Conservation (phyloP, 345 rosid genomes). For the Cardamine occulta region DNA sequence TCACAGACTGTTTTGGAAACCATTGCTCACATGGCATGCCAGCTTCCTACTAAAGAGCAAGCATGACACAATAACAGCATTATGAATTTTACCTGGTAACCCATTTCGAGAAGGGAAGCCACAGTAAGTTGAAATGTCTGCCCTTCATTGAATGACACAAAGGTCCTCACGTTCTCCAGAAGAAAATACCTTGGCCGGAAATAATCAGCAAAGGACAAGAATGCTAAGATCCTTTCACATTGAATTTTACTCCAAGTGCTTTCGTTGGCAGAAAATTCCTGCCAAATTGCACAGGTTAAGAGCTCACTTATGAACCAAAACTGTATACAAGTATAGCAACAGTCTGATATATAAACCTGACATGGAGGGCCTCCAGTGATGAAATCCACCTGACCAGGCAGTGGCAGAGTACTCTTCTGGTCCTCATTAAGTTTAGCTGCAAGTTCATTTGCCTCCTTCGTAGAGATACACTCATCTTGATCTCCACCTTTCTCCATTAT, state of each 20-base stretch:
- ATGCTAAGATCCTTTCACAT: slow-evolving; percentile 60
- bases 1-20: not conserved
- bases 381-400: slow-evolving; percentile 83
- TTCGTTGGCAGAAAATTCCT: slow-evolving; percentile 85
- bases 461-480: slow-evolving; percentile 76
- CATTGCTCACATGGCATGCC: not conserved
- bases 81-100: slow-evolving; percentile 52
- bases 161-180: slow-evolving; percentile 83
- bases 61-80: not conserved
- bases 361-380: slow-evolving; percentile 98
- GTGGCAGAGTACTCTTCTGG: slow-evolving; percentile 46
- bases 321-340: not conserved
- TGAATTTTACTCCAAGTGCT: slow-evolving; percentile 86
- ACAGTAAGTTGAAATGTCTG: slow-evolving; percentile 83
- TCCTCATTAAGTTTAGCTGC: slow-evolving; percentile 49
- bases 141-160: slow-evolving; percentile 80
- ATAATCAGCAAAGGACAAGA: slow-evolving; percentile 78
- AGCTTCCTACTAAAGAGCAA: slow-evolving; percentile 4
- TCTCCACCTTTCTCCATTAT: slow-evolving; percentile 81
- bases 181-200: slow-evolving; percentile 89
- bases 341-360: slow-evolving; percentile 54
- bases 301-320: slow-evolving; percentile 1
- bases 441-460: slow-evolving; percentile 66
- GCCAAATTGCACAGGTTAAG: slow-evolving; percentile 35
- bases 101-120: slow-evolving; percentile 66